Evolutionary conservation across 129 eudicot species (phyloP), one percentile per base, ranked within the genome.

Genomic region (Helianthus annuus): DNA sequence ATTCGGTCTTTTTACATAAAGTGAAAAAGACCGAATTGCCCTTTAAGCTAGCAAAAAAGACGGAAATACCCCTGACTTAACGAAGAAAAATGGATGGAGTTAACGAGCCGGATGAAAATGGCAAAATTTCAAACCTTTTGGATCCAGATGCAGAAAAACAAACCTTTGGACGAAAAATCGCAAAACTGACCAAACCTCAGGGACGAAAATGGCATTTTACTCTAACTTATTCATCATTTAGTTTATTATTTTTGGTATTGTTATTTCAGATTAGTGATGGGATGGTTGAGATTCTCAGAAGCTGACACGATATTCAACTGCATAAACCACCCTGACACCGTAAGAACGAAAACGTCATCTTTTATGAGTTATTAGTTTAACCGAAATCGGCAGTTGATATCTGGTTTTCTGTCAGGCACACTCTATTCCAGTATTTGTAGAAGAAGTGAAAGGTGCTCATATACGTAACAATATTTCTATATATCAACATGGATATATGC

Each of bases 231-330:
- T 60, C 12, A 12, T 55, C 52, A 57, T 55, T 39, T 32, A 10
- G 36, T 66, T 69, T 48, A 14, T 39, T 40, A 40, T 5, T 40
- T 40, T 40, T 40, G 45, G 45, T 40, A 6, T 40, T 78, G 6
- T 42, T 80, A 32, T 53, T 54, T 69, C 74, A 95, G 99, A 75
- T 84, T 95, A 89, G 94, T 95, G 64, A 95, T 95, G 99, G 99
- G 99, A 34, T 95, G 97, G 99, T 69, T 95, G 77, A 86, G 90
- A 77, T 95, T 86, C 79, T 66, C 82, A n/a, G 99, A 90, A 84
- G 91, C 73, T 75, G 95, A 81, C 70, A 88, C 87, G 80, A 85
- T 70, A 78, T 74, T 73, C 75, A 89, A 95, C 76, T 95, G 99
- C 89, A 83, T 95, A 29, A 79, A 73, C 74, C 76, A 70, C 66